phyloP scores from a whole-genome alignment of 192 early-diverging fungal genomes.

The Umbelopsis ramanniana region DNA sequence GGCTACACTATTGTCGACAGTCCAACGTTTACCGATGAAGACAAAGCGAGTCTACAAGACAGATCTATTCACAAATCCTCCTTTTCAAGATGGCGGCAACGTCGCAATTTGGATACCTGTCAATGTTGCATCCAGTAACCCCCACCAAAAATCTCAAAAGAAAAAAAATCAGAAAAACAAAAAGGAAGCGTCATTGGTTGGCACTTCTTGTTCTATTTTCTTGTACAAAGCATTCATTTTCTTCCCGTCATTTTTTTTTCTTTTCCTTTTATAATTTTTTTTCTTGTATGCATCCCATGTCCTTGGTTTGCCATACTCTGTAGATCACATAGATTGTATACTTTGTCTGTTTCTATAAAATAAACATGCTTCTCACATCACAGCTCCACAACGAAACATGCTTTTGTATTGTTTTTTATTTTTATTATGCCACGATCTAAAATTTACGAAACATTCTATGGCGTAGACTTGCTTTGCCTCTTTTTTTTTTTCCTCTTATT shows the following conservation, averaged over 20 bases:
- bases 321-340: constrained; percentile 18
- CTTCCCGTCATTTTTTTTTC: neutral
- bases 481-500: too few relatives aligned
- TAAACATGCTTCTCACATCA: neutral
- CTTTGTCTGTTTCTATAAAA: neutral
- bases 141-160: neutral
- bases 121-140: constrained; percentile 2
- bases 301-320: neutral
- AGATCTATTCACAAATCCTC: neutral
- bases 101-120: neutral
- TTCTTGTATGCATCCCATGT: neutral
- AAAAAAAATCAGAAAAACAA: too few relatives aligned
- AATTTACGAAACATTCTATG: too few relatives aligned
- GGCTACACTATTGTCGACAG: neutral
- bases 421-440: too few relatives aligned
- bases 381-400: too few relatives aligned
- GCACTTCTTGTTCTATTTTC: neutral
- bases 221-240: constrained; percentile 12
- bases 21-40: neutral
- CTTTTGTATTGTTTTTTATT: too few relatives aligned
- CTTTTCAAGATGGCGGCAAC: neutral
- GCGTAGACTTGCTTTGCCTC: too few relatives aligned
- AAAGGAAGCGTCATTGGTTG: too few relatives aligned
- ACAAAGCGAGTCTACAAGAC: neutral
- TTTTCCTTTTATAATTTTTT: neutral